Conservation (phyloP, 176 grass and related monocot species). For the Oryza longistaminata region DNA sequence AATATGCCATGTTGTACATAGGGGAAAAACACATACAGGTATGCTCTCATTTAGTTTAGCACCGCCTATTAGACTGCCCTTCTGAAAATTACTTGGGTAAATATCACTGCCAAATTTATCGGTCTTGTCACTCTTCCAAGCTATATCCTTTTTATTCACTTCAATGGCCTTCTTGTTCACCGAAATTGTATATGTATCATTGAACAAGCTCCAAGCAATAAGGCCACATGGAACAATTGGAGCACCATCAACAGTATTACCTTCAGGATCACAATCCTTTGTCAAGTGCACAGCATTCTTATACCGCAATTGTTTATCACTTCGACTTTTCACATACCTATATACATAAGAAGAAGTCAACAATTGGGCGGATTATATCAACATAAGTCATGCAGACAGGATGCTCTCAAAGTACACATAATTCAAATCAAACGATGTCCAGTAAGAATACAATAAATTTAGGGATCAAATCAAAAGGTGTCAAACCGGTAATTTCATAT, state of each 20-base stretch:
- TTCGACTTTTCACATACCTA: slow-evolving; percentile 87
- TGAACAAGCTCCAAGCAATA: slow-evolving; percentile 93
- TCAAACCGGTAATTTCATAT: background rate
- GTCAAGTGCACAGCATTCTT: slow-evolving; percentile 43
- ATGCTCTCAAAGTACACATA: background rate
- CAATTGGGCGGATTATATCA: slow-evolving; percentile 3
- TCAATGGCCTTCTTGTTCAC: slow-evolving; percentile 48
- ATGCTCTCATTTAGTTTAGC: slow-evolving; percentile 78
- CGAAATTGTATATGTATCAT: slow-evolving; percentile 71
- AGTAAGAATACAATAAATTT: background rate
- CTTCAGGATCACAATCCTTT: slow-evolving; percentile 73
- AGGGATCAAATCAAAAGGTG: background rate
- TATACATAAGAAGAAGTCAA: slow-evolving; percentile 15
- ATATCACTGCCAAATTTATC: slow-evolving; percentile 79
- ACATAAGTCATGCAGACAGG: background rate
- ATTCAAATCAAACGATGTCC: slow-evolving; percentile 8
- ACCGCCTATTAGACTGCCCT: slow-evolving; percentile 75
- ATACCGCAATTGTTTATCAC: slow-evolving; percentile 68
- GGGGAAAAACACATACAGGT: slow-evolving; percentile 57
- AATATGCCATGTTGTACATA: slow-evolving; percentile 9
- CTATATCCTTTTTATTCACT: slow-evolving; percentile 88
- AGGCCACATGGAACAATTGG: slow-evolving; percentile 91
- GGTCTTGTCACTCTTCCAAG: slow-evolving; percentile 78
- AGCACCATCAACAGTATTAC: slow-evolving; percentile 39
- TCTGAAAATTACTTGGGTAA: slow-evolving; percentile 93